phyloP scores from a whole-genome alignment of 2,329 filamentous ascomycete genomes.

The Trichophyton mentagrophytes region DNA sequence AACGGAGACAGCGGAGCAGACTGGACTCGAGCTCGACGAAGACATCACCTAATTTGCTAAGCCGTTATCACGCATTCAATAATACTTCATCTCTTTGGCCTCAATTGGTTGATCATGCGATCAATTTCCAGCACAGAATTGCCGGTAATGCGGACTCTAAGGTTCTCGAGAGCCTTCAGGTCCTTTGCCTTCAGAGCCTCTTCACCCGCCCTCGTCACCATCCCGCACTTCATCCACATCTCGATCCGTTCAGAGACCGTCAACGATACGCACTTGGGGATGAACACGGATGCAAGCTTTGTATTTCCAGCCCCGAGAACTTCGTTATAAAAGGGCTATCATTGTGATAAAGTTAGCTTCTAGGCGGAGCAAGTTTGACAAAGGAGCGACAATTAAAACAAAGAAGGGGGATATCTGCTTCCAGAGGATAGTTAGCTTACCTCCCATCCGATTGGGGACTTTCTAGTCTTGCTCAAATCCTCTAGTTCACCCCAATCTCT shows the following conservation, averaged over 20 bases:
- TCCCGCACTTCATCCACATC: constrained; percentile 95
- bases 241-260: constrained; percentile 57
- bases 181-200: constrained; percentile 79
- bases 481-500: constrained; percentile 89
- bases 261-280: constrained; percentile 71
- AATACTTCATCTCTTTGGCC: constrained; percentile 30
- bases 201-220: constrained; percentile 78
- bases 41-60: constrained; percentile 30
- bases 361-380: neutral
- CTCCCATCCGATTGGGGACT: constrained; percentile 94
- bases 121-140: constrained; percentile 68
- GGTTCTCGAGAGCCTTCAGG: constrained; percentile 55
- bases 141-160: constrained; percentile 61
- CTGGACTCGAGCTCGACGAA: constrained; percentile 28
- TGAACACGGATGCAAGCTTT: constrained; percentile 67
- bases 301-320: constrained; percentile 80
- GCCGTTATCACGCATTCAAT: constrained; percentile 6
- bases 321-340: constrained; percentile 83
- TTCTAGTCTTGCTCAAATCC: constrained; percentile 60
- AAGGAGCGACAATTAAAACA: neutral
- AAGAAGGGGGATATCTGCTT: neutral
- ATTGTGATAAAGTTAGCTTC: constrained; percentile 8
- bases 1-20: constrained; percentile 16
- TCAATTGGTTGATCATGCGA: constrained; percentile 50
- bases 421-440: constrained; percentile 38